A percentile compares a stretch with the other conserved stretches of the same genome.
Conservation (phyloP, 2,329 filamentous ascomycete genomes). For the Paecilomyces sp. region DNA sequence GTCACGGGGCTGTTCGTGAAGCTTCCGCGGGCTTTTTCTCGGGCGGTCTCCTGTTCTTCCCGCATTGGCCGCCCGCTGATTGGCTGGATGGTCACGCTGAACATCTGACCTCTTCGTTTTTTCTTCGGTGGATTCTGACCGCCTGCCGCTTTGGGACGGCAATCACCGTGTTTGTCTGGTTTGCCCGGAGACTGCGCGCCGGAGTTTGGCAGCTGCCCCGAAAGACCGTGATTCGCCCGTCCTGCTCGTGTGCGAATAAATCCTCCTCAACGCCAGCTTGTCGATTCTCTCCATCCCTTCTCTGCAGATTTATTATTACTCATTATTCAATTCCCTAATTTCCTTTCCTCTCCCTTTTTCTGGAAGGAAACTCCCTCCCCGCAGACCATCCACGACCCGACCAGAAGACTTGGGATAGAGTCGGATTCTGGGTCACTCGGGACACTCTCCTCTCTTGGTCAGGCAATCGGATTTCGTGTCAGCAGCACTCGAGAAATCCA, state of each 20-base stretch:
- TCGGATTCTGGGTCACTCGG: neutral
- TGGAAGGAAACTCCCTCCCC: neutral
- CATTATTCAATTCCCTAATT: neutral
- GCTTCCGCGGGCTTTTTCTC: neutral
- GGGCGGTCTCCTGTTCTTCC: conserved; percentile 2
- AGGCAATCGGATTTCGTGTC: neutral
- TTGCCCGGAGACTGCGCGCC: neutral
- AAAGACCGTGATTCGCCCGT: neutral
- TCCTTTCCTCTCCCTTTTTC: neutral
- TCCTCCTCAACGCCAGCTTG: neutral
- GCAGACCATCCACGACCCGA: neutral
- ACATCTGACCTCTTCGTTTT: conserved; percentile 2
- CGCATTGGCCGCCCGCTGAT: neutral
- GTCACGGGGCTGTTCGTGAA: neutral
- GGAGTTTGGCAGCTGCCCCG: neutral
- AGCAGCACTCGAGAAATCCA: neutral
- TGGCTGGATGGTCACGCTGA: neutral
- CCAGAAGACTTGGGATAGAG: neutral
- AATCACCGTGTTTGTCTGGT: neutral
- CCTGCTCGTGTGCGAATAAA: neutral
- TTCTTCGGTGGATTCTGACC: neutral
- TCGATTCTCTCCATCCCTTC: neutral
- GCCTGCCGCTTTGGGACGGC: neutral
- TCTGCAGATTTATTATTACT: neutral
- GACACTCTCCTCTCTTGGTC: conserved; percentile 3